Base-by-base conservation (phyloP, 345 rosid genomes). In the Pseudoturritis turrita region DNA sequence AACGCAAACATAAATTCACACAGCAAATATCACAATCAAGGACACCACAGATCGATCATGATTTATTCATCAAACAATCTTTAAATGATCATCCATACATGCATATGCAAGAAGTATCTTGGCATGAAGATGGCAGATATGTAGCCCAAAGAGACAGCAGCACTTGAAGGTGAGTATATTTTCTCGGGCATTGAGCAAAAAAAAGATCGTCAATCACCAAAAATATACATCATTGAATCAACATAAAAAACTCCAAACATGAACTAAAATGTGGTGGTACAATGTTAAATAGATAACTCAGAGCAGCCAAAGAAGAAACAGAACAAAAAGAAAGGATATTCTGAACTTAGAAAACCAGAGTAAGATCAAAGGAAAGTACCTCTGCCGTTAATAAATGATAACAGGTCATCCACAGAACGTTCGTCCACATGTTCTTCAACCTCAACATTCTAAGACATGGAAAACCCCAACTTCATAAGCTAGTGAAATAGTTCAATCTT, bases 401-500 rank as follows among this genome's bases (percentile, higher is more conserved):
- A 75, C 64, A 92, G 90, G 66, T 92, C 96, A 72, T 92, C 98
- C 65, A 88, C 96, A 23, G 98, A 92, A 50, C 96, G 96, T 40
- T 90, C 89, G 68, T 88, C 98, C 17, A 76, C 89, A 58, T 5
- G 83, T 61, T 88, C 96, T 78, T 92, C 95, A 76, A 82, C 86
- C 88, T 88, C 96, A 50, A 59, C 76, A 77, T 78, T 82, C 98
- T 90, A 79, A 26, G 64, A 79, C 49, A 82, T 9, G 57, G 43
- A 68, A 68, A 65, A 60, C 66, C 62, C 47, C 19, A 59, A 53
- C 69, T 64, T 54, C 56, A 58, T 49, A 59, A 74, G 54, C 66
- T 65, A 28, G 14, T 73, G 23, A 55, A 44, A 55, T 36, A 44
- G 40, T 29, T 74, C 67, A 66, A 49, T 39, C 60, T 39, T 21